These are phyloP conservation scores for Claviceps africana DNA, from an alignment of 2,329 filamentous ascomycete genomes.

Conservation along the genomic window DNA sequence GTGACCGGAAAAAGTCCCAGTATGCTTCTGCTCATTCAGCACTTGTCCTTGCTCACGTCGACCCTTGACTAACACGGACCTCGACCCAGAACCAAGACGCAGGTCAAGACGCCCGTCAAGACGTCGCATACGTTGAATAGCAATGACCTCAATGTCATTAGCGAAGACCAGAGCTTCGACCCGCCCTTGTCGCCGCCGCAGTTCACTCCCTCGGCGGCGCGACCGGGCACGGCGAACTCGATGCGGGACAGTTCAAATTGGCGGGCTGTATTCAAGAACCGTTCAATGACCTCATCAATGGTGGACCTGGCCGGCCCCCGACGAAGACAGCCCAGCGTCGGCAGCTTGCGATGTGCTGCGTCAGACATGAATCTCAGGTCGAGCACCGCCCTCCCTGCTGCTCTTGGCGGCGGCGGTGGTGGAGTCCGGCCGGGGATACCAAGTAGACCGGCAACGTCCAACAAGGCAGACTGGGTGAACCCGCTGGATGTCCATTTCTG, in stretches of 20 bases:
- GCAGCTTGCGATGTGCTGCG: constrained; percentile 18
- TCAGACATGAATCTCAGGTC: constrained; percentile 26
- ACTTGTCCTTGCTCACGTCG: constrained; percentile 5
- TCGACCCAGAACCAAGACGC: constrained; percentile 5
- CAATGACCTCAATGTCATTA: constrained; percentile 20
- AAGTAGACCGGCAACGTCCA: constrained; percentile 12
- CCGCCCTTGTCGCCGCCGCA: constrained; percentile 22
- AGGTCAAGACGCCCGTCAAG: constrained; percentile 7
- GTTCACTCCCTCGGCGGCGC: constrained; percentile 13
- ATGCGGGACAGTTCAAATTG: constrained; percentile 14
- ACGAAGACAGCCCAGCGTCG: constrained; percentile 15
- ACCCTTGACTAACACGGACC: background rate
- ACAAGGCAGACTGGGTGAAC: constrained; percentile 28
- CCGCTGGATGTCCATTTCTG: constrained; percentile 34
- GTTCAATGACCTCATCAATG: constrained; percentile 29
- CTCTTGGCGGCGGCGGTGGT: constrained; percentile 18
- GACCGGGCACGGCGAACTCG: constrained; percentile 28
- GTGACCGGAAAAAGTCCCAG: constrained; percentile 44
- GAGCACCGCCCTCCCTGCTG: constrained; percentile 17
- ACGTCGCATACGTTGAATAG: constrained; percentile 16
- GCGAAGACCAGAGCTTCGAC: constrained; percentile 23
- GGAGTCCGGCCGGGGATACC: constrained; percentile 16
- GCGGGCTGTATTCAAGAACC: constrained; percentile 23
- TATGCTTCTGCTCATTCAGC: constrained; percentile 10
- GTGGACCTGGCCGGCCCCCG: constrained; percentile 25